Evolutionary conservation across 768 basidiomycete species (phyloP).

Genomic region (Mycena epipterygia): DNA sequence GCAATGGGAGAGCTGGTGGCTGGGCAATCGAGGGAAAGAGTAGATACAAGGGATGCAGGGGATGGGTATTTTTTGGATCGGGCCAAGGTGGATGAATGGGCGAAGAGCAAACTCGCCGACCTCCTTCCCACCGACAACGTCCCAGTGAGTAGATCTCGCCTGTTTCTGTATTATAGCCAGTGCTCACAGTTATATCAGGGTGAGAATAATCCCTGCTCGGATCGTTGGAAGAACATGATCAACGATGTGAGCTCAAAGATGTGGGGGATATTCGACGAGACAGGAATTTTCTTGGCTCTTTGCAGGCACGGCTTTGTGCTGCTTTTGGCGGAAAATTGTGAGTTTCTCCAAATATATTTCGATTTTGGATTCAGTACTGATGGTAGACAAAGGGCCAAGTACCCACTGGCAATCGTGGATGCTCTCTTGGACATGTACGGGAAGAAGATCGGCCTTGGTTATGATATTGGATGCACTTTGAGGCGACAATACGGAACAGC

Average conservation of each 20-base stretch:
- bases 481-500: conserved; percentile 21
- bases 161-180: neutral
- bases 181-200: neutral
- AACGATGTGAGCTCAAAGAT: conserved; percentile 40
- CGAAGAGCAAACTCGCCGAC: neutral
- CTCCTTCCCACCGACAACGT: neutral
- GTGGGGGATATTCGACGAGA: conserved; percentile 54
- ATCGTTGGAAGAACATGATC: conserved; percentile 35
- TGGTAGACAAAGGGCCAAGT: neutral
- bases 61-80: conserved; percentile 36
- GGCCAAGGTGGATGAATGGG: conserved; percentile 1
- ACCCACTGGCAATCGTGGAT: conserved; percentile 17
- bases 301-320: conserved; percentile 53
- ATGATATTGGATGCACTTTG: conserved; percentile 34
- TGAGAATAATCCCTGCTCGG: neutral
- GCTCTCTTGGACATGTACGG: conserved; percentile 1
- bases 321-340: conserved; percentile 48
- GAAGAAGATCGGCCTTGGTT: neutral
- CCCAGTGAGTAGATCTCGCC: neutral
- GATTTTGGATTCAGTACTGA: neutral
- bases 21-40: neutral
- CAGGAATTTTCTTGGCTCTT: conserved; percentile 51
- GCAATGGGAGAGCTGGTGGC: neutral
- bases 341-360: conserved; percentile 53
- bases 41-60: neutral